Base-by-base conservation (phyloP, 2,329 filamentous ascomycete genomes). In the Davidsoniella virescens region DNA sequence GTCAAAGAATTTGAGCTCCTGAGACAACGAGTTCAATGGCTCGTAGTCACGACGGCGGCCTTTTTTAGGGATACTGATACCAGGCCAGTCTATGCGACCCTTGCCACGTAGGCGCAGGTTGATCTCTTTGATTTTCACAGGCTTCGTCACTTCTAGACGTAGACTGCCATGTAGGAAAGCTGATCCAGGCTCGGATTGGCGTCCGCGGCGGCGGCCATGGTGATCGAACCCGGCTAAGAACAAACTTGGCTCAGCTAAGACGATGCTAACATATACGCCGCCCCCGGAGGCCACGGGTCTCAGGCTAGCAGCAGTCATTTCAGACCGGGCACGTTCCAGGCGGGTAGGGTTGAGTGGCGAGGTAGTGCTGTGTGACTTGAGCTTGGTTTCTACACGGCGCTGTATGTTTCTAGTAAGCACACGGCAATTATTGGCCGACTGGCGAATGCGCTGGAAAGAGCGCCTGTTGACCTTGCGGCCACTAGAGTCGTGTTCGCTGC, bases 1-100 rank as follows among this genome's bases (percentile, higher is more conserved):
- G 59, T 95, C 93, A 70, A 95, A 98, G 62, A 96, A 96, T 0
- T 83, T 90, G 65, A 87, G 80, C 16, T 80, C 90, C 60, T 95
- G 88, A 39, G 84, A 90, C 64, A 93, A 82, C 9, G 44, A 47
- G 12, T 49, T 38, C 53, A 96, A 72, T 3, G 80, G 85, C 57
- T 92, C 84, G 55, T 86, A 84, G 61, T 96, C 87, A 58, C 78
- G 82, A 49, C 86, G 79, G 39, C 94, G 84, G 1, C 82, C 74
- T 63, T 94, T 94, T 52, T 82, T 74, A 0, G 88, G 87, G 2
- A 92, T 90, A 26, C 96, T 92, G 47, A 87, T 87, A 68, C 96
- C 92, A 14, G 92, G 90, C 92, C 92, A 98, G 61, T 94, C 87
- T 1, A 92, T 96, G 55, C 83, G 77, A 2, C 87, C 86, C 61